These are phyloP conservation scores for Blepharisma undulans DNA, from an alignment of 169 alveolate species.

Conservation along the genomic window DNA sequence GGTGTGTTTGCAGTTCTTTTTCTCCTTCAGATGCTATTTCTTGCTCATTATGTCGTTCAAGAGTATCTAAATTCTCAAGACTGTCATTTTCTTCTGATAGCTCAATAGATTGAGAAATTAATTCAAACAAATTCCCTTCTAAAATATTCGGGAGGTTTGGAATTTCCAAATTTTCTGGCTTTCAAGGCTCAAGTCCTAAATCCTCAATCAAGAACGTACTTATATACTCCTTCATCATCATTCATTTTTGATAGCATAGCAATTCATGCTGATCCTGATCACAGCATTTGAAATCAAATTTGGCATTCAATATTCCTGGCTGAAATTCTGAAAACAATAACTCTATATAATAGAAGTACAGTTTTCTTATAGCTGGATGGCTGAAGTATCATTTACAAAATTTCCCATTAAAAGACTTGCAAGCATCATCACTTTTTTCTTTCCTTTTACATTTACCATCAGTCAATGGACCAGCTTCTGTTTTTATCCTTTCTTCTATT, in stretches of 20 bases:
- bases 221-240: neutral
- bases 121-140: neutral
- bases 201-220: neutral
- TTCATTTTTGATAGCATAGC: neutral
- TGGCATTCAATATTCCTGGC: neutral
- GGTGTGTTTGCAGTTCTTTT: neutral
- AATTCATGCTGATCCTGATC: neutral
- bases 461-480: conserved; percentile 19
- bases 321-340: neutral
- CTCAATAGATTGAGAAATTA: neutral
- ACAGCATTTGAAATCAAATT: neutral
- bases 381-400: neutral
- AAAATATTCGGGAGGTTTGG: neutral
- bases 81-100: neutral
- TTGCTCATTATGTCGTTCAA: neutral
- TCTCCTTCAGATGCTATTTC: neutral
- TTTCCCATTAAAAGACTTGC: neutral
- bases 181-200: conserved; percentile 23
- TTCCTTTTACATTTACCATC: conserved; percentile 17
- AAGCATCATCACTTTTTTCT: neutral
- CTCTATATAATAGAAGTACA: neutral
- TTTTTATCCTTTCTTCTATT: neutral
- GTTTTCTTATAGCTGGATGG: neutral
- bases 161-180: neutral
- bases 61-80: neutral